Percentiles rank a stretch among this genome's conserved stretches.
These are phyloP conservation scores for Ogataea sp. DNA, from an alignment of 805 yeast genomes.

Conservation along the genomic window DNA sequence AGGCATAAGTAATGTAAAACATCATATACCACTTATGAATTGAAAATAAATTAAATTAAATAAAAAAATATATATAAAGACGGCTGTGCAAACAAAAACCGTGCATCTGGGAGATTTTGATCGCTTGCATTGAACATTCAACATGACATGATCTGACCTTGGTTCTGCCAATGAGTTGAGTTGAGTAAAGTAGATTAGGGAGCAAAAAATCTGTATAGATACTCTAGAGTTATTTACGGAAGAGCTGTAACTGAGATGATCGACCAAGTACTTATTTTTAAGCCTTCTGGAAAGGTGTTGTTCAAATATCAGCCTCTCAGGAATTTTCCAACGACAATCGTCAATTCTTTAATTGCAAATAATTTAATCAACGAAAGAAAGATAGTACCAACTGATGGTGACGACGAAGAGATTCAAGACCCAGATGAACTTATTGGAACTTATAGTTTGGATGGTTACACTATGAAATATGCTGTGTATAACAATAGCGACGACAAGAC, in stretches of 20 bases:
- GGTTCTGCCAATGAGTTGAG: too few species aligned
- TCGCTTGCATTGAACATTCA: too few species aligned
- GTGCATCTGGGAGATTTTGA: too few species aligned
- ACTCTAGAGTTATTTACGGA: neutral
- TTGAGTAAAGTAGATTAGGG: too few species aligned
- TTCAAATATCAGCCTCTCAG: conserved; percentile 36
- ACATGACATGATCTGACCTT: too few species aligned
- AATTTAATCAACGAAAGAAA: conserved; percentile 35
- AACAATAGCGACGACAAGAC: conserved; percentile 25
- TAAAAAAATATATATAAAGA: too few species aligned
- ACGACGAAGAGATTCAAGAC: conserved; percentile 15
- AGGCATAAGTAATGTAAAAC: too few species aligned
- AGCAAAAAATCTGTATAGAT: too few species aligned
- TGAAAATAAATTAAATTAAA: too few species aligned
- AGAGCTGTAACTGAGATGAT: conserved; percentile 23
- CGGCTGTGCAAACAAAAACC: too few species aligned
- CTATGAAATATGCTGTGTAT: conserved; percentile 35
- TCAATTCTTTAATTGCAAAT: conserved; percentile 41
- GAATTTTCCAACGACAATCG: conserved; percentile 29
- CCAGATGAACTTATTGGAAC: conserved; percentile 18
- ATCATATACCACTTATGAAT: too few species aligned
- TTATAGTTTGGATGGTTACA: conserved; percentile 30
- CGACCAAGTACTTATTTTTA: conserved; percentile 41
- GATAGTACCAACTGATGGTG: conserved; percentile 12
- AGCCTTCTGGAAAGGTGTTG: conserved; percentile 44